Percentiles rank a stretch among this genome's conserved stretches.
phyloP scores from a whole-genome alignment of 805 yeast species.

The Metschnikowia shivogae region DNA sequence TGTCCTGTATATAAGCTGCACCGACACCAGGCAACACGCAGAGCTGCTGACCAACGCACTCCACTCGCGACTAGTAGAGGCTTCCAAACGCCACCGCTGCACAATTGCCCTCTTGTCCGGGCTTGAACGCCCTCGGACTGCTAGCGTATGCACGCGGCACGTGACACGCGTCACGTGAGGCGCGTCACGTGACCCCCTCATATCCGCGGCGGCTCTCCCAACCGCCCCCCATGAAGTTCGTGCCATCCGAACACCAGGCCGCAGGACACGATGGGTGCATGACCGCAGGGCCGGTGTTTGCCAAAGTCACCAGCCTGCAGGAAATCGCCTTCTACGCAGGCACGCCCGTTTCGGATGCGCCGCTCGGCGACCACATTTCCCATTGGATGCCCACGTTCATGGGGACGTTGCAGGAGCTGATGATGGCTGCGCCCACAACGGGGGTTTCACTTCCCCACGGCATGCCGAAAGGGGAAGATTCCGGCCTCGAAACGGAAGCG shows the following conservation, averaged over 20 bases:
- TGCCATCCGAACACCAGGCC: conserved; percentile 53
- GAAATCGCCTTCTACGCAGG: conserved; percentile 74
- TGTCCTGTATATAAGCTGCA: too few relatives aligned
- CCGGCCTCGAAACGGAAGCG: neutral
- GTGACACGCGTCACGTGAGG: too few relatives aligned
- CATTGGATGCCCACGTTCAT: conserved; percentile 63
- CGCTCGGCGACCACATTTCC: conserved; percentile 31
- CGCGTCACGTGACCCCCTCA: too few relatives aligned
- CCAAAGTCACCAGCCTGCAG: conserved; percentile 59
- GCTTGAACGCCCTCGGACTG: too few relatives aligned
- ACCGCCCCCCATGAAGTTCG: conserved; percentile 9
- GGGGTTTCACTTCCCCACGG: neutral
- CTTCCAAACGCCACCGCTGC: too few relatives aligned
- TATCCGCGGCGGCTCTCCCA: too few relatives aligned
- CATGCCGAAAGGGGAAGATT: neutral
- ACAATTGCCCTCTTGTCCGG: too few relatives aligned
- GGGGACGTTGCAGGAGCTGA: conserved; percentile 55
- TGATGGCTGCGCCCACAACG: neutral
- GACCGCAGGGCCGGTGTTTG: conserved; percentile 64
- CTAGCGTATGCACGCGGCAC: too few relatives aligned
- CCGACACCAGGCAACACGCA: too few relatives aligned
- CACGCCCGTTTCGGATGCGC: conserved; percentile 20
- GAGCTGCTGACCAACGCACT: too few relatives aligned
- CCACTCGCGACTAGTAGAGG: too few relatives aligned
- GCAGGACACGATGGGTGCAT: conserved; percentile 90